phyloP scores from a whole-genome alignment of 2,329 filamentous ascomycete species.

The Microdochium trichocladiopsis region DNA sequence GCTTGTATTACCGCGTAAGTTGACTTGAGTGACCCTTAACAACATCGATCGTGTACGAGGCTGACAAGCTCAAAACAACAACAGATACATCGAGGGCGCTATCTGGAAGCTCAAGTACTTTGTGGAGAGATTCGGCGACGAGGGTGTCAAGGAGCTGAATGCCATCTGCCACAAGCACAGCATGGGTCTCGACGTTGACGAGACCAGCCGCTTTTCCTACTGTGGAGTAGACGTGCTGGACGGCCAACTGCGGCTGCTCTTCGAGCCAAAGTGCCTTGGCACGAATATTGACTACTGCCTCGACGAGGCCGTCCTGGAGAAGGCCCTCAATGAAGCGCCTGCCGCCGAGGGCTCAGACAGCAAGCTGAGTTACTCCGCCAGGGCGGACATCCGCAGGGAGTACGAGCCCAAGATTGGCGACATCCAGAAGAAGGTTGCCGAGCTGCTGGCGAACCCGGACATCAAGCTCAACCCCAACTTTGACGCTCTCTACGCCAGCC shows the following conservation, averaged over 20 bases:
- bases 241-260: conserved; percentile 41
- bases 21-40: not conserved
- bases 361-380: conserved; percentile 33
- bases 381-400: conserved; percentile 31
- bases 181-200: conserved; percentile 39
- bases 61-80: not conserved
- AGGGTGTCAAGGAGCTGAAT: conserved; percentile 39
- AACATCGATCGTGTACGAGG: not conserved
- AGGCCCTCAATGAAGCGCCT: conserved; percentile 38
- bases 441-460: conserved; percentile 26
- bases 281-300: conserved; percentile 34
- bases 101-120: conserved; percentile 32
- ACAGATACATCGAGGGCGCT: conserved; percentile 36
- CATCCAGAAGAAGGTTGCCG: conserved; percentile 27
- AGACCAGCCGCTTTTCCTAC: conserved; percentile 31
- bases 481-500: conserved; percentile 31
- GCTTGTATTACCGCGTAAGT: conserved; percentile 34
- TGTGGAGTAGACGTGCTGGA: conserved; percentile 34
- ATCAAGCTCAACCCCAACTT: conserved; percentile 40
- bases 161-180: conserved; percentile 32
- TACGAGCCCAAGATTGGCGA: conserved; percentile 35
- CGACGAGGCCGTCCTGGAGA: conserved; percentile 25
- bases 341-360: conserved; percentile 14
- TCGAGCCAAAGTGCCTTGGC: conserved; percentile 32
- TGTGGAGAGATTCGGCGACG: conserved; percentile 25